Conservation (phyloP, 2,329 filamentous ascomycete genomes). For the Immersiporthe knoxdaviesiana region DNA sequence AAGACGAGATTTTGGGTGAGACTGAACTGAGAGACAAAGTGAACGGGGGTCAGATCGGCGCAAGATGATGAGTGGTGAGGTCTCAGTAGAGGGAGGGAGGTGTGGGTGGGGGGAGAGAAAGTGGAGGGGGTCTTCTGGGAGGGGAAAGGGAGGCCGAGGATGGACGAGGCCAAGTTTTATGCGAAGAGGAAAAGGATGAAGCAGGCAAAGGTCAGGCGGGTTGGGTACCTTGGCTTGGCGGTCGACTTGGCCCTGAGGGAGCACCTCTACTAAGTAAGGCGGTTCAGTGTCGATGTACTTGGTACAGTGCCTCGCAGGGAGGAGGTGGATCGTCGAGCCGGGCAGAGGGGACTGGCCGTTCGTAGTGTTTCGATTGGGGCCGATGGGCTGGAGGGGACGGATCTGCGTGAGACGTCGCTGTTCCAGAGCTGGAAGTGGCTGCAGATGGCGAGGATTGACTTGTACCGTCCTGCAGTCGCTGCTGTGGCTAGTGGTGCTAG, state of each 20-base stretch:
- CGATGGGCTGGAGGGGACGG: conserved; percentile 21
- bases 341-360: not conserved
- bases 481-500: conserved; percentile 23
- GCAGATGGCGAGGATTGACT: not conserved
- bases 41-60: conserved; percentile 23
- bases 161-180: conserved; percentile 25
- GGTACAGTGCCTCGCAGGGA: conserved; percentile 11
- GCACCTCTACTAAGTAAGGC: conserved; percentile 8
- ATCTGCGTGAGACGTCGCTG: conserved; percentile 22
- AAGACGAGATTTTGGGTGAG: not conserved
- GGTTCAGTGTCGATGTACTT: conserved; percentile 7
- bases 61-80: conserved; percentile 26
- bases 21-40: conserved; percentile 1
- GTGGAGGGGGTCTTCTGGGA: too few relatives aligned
- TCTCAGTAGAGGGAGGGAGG: conserved; percentile 24
- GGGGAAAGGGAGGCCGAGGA: conserved; percentile 9
- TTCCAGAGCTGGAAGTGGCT: conserved; percentile 15
- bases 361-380: conserved; percentile 22
- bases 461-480: conserved; percentile 4
- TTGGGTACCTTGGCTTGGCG: conserved; percentile 6
- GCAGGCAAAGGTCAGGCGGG: conserved; percentile 8
- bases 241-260: not conserved
- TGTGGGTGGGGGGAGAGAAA: too few relatives aligned
- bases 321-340: not conserved
- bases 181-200: conserved; percentile 16